These are phyloP conservation scores for Amylocarpus encephaloides DNA, from an alignment of 2,329 filamentous ascomycete species.

Conservation along the genomic window DNA sequence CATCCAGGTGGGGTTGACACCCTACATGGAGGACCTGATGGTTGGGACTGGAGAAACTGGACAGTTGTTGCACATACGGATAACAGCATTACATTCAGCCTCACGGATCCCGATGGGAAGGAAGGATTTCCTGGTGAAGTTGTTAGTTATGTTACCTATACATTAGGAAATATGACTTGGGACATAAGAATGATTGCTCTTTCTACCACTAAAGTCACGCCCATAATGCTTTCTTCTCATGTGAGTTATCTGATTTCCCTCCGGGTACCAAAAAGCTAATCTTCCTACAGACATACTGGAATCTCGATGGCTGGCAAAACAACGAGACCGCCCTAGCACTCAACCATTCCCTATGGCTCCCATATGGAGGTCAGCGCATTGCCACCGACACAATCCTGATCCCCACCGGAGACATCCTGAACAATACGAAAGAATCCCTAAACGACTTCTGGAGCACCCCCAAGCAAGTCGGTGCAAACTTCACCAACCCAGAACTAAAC, in stretches of 20 bases:
- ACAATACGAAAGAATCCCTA: slow-evolving; percentile 59
- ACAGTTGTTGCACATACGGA: slow-evolving; percentile 61
- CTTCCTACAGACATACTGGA: slow-evolving; percentile 65
- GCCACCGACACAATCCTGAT: slow-evolving; percentile 66
- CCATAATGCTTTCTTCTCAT: slow-evolving; percentile 71
- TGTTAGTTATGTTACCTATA: slow-evolving; percentile 67
- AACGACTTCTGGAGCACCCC: slow-evolving; percentile 79
- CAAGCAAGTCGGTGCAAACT: slow-evolving; percentile 70
- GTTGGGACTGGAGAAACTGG: slow-evolving; percentile 75
- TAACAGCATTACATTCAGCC: slow-evolving; percentile 66
- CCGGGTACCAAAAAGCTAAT: neutral
- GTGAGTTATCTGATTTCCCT: slow-evolving; percentile 25
- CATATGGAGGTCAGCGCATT: slow-evolving; percentile 64
- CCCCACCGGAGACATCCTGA: slow-evolving; percentile 68
- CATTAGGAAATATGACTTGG: slow-evolving; percentile 59
- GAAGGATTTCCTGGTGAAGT: slow-evolving; percentile 77
- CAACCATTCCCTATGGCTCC: slow-evolving; percentile 68
- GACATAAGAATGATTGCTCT: slow-evolving; percentile 67
- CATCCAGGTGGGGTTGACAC: slow-evolving; percentile 53
- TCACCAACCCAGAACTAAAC: slow-evolving; percentile 53
- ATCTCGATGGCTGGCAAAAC: slow-evolving; percentile 73
- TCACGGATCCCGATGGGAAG: slow-evolving; percentile 66
- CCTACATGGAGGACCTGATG: slow-evolving; percentile 62
- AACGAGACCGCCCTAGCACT: slow-evolving; percentile 57
- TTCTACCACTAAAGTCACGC: slow-evolving; percentile 67